These are phyloP conservation scores for Volutella citrinella DNA, from an alignment of 2,329 filamentous ascomycete species.

Conservation along the genomic window DNA sequence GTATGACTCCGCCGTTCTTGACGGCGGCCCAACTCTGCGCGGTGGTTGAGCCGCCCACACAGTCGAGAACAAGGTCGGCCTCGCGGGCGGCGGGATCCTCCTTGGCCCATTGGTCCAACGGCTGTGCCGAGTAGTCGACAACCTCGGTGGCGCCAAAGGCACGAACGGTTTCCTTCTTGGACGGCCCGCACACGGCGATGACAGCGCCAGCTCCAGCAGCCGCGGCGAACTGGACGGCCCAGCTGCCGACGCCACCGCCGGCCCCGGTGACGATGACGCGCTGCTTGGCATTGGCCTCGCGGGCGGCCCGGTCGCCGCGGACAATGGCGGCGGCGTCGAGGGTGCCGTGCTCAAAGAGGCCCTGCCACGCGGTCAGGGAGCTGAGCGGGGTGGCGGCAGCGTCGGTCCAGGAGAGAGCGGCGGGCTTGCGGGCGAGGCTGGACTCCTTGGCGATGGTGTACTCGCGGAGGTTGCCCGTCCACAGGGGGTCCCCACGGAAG, in stretches of 20 bases:
- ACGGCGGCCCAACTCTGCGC: constrained; percentile 32
- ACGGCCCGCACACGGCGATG: constrained; percentile 29
- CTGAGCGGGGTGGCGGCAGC: constrained; percentile 37
- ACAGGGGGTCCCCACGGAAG: constrained; percentile 25
- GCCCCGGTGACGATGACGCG: constrained; percentile 39
- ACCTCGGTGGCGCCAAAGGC: constrained; percentile 34
- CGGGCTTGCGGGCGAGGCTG: constrained; percentile 35
- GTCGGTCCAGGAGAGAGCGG: constrained; percentile 29
- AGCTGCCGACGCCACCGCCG: constrained; percentile 37
- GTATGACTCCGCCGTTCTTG: constrained; percentile 30
- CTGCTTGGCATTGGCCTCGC: constrained; percentile 23
- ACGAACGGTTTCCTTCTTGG: constrained; percentile 28
- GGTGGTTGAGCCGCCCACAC: constrained; percentile 33
- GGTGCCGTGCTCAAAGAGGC: constrained; percentile 34
- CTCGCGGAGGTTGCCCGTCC: constrained; percentile 29
- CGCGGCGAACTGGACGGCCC: constrained; percentile 36
- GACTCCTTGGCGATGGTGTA: constrained; percentile 29
- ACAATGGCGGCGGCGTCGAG: constrained; percentile 28
- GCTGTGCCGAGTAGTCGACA: constrained; percentile 33
- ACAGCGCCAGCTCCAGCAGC: constrained; percentile 29
- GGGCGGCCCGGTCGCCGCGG: constrained; percentile 24
- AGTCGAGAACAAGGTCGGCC: constrained; percentile 35
- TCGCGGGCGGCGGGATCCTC: constrained; percentile 22
- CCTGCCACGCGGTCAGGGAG: constrained; percentile 40
- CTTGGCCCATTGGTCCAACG: constrained; percentile 29